Base-by-base conservation (phyloP, 202 grass and related monocot species). In the Carex arenaria region DNA sequence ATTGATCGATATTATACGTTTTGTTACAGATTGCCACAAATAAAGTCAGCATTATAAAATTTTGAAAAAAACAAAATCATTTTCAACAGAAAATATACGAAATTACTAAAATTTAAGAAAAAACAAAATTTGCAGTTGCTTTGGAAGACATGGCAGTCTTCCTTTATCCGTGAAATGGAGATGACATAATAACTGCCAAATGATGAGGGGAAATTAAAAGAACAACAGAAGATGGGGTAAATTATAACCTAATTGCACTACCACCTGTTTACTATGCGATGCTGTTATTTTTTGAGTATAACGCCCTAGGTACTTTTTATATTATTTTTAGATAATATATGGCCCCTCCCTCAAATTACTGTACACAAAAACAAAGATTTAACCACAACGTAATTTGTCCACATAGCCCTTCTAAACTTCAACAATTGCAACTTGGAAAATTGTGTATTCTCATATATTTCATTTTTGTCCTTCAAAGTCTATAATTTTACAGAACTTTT, bases 201-300 rank as follows among this genome's bases (percentile, higher is more conserved):
- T 20, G 73, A 59, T 60, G 30, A 78, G 15, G 31, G 30, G 5
- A 57, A 59, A 59, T n/a, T 19, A 78, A 38, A 59, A 78, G 51
- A 54, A 57, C 30, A 78, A 12, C 36, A 36, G 73, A 78, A 78
- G 73, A 78, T 78, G 73, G 73, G 73, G 30, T 78, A 59, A 78
- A 78, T 78, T 53, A 82, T 67, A 68, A 68, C 63, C 12, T n/a
- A 45, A n/a, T 34, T 66, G 43, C 9, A 52, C 42, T 13, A 15
- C 19, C 1, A 67, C 10, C 40, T 4, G 19, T 47, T 20, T 18
- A 72, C 69, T 49, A 14, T 13, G 10, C 69, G 2, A 72, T 77
- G 52, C 28, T 5, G 3, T 32, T 30, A 36, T 78, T 55, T 59
- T 74, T 55, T 22, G 13, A 36, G 64, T 36, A 67, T 38, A 15